Base-by-base conservation (phyloP, 306 rosid genomes). In the Cicer judaicum region DNA sequence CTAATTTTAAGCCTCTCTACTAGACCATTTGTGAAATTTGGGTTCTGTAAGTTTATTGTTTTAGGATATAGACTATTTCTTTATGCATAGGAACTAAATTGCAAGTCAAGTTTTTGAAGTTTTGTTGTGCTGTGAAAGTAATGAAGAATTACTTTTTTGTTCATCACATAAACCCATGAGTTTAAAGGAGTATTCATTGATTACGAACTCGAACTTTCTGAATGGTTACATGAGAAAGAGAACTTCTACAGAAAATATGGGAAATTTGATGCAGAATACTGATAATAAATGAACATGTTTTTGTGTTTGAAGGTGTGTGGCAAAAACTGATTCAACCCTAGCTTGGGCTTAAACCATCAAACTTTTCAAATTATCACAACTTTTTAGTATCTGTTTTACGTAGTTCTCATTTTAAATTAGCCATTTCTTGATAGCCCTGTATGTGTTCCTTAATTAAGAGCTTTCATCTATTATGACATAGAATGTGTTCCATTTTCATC, bases 141-240 rank as follows among this genome's bases (percentile, higher is more conserved):
- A 49, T 16, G 75, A 48, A 42, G 61, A 67, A 48, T 8, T 72
- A 10, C 24, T 52, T 54, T 53, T 24, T 12, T 24, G 18, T 34
- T 60, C 53, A 46, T 52, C 67, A 39, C 29, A 70, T 6, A 53
- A 15, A 49, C 42, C 0, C 52, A 19, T 13, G 6, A 41, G 38
- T 60, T 21, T 50, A 61, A 21, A 63, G 41, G 43, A 29, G 73
- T 52, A 53, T 42, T 71, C 40, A 52, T 41, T 71, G 66, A 65
- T 56, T 29, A 7, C 53, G 52, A 14, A 70, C 29, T 60, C 13
- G 18, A 55, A 18, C 7, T n/a, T 43, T 46, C 40, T 76, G 57
- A 38, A 76, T 68, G 54, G 49, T 50, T 41, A 12, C 41, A 60
- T 13, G 77, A 36, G 42, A 69, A 68, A 41, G 69, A 64, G 16